phyloP scores from a whole-genome alignment of 1,284 basidiomycete genomes.

The Bondarzewia mesenterica region DNA sequence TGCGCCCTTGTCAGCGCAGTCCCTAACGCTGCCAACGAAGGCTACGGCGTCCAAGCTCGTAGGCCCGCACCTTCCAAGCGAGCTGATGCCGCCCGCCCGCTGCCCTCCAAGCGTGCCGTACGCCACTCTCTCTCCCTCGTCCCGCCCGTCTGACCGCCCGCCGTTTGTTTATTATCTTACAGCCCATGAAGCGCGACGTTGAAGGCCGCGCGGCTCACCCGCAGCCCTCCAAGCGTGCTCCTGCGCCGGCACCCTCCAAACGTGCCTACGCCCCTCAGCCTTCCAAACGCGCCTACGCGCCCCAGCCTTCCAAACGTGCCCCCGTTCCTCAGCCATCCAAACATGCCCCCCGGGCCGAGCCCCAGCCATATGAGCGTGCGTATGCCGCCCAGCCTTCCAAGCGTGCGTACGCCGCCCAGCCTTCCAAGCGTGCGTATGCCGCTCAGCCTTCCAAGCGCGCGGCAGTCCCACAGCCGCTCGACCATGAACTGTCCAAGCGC shows the following conservation, averaged over 20 bases:
- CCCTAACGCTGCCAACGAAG: not conserved
- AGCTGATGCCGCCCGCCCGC: not conserved
- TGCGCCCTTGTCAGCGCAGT: conserved; percentile 1
- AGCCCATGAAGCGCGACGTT: not conserved
- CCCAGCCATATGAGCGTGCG: not conserved
- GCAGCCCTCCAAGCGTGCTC: not conserved
- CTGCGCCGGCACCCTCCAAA: not conserved
- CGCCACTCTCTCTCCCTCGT: not conserved
- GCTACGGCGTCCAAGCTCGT: conserved; percentile 1
- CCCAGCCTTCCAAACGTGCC: not conserved
- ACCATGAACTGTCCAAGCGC: not conserved
- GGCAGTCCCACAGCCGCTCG: not conserved
- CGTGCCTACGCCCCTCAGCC: not conserved
- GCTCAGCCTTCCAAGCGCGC: not conserved
- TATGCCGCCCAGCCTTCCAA: conserved; percentile 2
- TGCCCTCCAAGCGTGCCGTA: conserved; percentile 1
- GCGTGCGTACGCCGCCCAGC: conserved; percentile 1
- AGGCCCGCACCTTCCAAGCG: not conserved
- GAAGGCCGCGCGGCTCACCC: not conserved
- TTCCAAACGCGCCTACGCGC: not conserved
- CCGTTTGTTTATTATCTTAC: not conserved
- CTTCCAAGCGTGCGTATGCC: not conserved
- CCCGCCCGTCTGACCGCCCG: not conserved
- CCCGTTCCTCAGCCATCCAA: conserved; percentile 1
- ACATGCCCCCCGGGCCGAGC: not conserved